Conservation (phyloP, 2,329 filamentous ascomycete species). For the Pseudonectria buxi region DNA sequence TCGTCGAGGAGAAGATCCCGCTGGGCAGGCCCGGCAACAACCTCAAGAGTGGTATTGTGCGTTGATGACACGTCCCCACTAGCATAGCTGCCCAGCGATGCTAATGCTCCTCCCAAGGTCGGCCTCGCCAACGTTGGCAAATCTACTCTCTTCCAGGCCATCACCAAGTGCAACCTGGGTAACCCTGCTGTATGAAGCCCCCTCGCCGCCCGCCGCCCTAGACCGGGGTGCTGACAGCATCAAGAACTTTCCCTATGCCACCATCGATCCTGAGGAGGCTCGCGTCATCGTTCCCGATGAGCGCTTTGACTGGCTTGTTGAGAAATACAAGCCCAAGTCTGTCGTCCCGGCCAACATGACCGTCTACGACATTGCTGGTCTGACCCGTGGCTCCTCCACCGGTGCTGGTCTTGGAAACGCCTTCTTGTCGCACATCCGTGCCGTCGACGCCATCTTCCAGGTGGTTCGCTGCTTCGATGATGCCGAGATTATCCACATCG, state of each 20-base stretch:
- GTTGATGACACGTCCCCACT: conserved; percentile 21
- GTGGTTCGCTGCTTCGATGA: conserved; percentile 97
- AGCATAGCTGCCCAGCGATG: conserved; percentile 3
- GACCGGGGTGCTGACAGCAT: conserved; percentile 35
- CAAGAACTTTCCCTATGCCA: conserved; percentile 97
- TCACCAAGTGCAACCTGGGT: conserved; percentile 94
- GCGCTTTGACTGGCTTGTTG: conserved; percentile 89
- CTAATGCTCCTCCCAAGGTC: conserved; percentile 53
- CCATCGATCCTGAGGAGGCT: conserved; percentile 97
- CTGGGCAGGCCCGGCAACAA: conserved; percentile 95
- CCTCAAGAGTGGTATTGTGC: conserved; percentile 97
- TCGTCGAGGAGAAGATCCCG: conserved; percentile 90
- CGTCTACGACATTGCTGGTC: conserved; percentile 95
- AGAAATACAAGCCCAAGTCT: conserved; percentile 98
- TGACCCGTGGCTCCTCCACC: conserved; percentile 92
- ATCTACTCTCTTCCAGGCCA: conserved; percentile 98
- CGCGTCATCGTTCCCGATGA: conserved; percentile 95
- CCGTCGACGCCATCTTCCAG: conserved; percentile 96
- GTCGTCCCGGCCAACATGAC: conserved; percentile 95
- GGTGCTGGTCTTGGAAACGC: conserved; percentile 96
- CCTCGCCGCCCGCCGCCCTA: conserved; percentile 26
- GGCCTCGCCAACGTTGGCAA: conserved; percentile 99
- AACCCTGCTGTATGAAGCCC: conserved; percentile 77
- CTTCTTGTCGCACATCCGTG: conserved; percentile 97
- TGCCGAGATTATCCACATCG: conserved; percentile 98